Base-by-base conservation (phyloP, 164 flowering plant genomes). In the Aristolochia contorta region DNA sequence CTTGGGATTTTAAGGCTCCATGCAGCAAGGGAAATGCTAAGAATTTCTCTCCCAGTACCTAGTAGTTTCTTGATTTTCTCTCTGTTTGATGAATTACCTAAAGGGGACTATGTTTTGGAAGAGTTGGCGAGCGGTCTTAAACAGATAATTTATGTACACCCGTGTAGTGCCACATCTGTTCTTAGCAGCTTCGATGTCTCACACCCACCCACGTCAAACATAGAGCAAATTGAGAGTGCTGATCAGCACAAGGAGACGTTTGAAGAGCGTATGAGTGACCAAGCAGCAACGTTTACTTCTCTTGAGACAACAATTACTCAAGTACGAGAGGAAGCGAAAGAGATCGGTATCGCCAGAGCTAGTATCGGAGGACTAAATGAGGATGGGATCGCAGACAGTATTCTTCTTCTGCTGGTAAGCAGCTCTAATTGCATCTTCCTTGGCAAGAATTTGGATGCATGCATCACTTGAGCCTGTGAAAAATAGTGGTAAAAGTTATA, bases 1-100 rank as follows among this genome's bases (percentile, higher is more conserved):
- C 59, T 88, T 47, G 87, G 83, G 16, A 75, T 85, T 30, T 32
- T 81, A 59, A 78, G 99, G 80, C 89, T 94, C 37, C 99, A 90
- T 65, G 97, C 95, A 30, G 91, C 88, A 41, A 74, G 95, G 67
- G 96, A 94, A 69, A 79, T 90, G 96, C 88, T 90, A 32, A 73
- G 89, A 63, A 79, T 90, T 32, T 78, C 88, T 0, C 89, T 93
- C 8, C 99, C 99, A 6, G 41, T 25, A 37, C 96, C 97, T 14
- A 75, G 69, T 16, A 88, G 71, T 56, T 93, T 90, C 76, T 69
- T 93, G 66, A 88, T 90, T 52, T 93, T 90, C 67, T 48, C 87
- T 6, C 75, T 90, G 74, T 82, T 74, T 56, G 87, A 85, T 55
- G 96, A 86, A 61, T 56, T 90, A 7, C 96, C 99, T 2, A 93